These are phyloP conservation scores for Gymnopilus dilepis DNA, from an alignment of 768 basidiomycete species.

Conservation along the genomic window DNA sequence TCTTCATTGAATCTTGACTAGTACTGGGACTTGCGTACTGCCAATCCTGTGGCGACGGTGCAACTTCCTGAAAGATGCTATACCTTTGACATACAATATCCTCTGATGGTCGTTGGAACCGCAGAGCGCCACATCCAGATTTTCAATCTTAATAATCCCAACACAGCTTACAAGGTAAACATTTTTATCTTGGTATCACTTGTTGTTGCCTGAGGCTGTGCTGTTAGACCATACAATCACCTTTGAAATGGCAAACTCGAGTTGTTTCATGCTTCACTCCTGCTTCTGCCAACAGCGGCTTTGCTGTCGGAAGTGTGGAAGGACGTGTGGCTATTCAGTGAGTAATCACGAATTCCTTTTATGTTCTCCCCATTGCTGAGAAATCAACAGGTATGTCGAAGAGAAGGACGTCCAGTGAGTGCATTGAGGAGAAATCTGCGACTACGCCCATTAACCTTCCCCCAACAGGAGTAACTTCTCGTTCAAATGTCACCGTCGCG, in stretches of 20 bases:
- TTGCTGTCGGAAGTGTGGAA: constrained; percentile 86
- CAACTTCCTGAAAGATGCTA: constrained; percentile 91
- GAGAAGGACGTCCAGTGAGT: constrained; percentile 77
- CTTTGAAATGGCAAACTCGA: constrained; percentile 93
- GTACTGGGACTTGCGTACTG: constrained; percentile 92
- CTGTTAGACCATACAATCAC: constrained; percentile 84
- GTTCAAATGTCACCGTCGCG: constrained; percentile 82
- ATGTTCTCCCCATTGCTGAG: neutral
- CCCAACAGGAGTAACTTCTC: constrained; percentile 78
- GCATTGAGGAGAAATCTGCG: too few relatives aligned
- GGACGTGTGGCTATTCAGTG: constrained; percentile 96
- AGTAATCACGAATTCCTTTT: constrained; percentile 40
- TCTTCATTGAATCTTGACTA: constrained; percentile 33
- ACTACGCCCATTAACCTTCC: neutral
- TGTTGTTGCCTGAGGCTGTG: neutral
- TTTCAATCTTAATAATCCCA: constrained; percentile 85
- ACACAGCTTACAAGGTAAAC: constrained; percentile 73
- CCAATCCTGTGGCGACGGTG: constrained; percentile 79
- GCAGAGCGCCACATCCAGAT: constrained; percentile 93
- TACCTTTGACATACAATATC: constrained; percentile 80
- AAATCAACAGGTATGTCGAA: constrained; percentile 71
- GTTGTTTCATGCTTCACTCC: constrained; percentile 84
- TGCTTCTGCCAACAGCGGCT: constrained; percentile 61
- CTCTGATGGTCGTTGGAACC: constrained; percentile 90
- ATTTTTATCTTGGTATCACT: constrained; percentile 2